phyloP scores from a whole-genome alignment of 2,329 filamentous ascomycete genomes.

The Pseudocercospora macadamiae region DNA sequence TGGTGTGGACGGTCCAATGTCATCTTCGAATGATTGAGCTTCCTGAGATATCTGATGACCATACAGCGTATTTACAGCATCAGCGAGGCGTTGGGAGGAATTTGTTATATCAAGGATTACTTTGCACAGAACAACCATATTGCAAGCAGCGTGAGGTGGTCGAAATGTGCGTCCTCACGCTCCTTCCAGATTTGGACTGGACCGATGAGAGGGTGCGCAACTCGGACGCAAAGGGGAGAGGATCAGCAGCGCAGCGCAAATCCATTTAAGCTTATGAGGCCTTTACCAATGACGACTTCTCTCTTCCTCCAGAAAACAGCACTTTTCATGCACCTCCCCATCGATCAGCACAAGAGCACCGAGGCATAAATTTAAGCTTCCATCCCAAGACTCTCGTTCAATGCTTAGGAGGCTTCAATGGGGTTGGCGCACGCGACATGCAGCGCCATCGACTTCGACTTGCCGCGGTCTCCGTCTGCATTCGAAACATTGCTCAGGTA shows the following conservation, averaged over 20 bases:
- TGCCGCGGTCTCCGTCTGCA: neutral
- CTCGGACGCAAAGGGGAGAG: neutral
- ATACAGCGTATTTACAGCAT: neutral
- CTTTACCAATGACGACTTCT: neutral
- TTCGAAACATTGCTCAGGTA: neutral
- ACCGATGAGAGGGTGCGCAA: neutral
- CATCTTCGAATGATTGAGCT: slow-evolving; percentile 14
- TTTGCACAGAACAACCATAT: neutral
- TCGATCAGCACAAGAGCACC: neutral
- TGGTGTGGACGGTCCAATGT: slow-evolving; percentile 40
- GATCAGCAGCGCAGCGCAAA: neutral
- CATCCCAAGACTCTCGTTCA: neutral
- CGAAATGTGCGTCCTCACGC: neutral
- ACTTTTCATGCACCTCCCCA: neutral
- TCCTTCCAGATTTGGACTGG: neutral
- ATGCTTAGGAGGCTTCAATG: neutral
- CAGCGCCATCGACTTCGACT: neutral
- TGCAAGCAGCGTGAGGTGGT: neutral
- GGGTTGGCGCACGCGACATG: neutral
- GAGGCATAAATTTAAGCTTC: slow-evolving; percentile 1
- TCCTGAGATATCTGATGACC: neutral
- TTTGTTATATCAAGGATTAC: neutral
- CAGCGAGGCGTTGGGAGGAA: slow-evolving; percentile 1
- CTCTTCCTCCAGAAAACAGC: neutral
- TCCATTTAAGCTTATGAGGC: neutral